Evolutionary conservation across 1,284 basidiomycete genomes (phyloP).

Genomic region (Dichomitus squalens): DNA sequence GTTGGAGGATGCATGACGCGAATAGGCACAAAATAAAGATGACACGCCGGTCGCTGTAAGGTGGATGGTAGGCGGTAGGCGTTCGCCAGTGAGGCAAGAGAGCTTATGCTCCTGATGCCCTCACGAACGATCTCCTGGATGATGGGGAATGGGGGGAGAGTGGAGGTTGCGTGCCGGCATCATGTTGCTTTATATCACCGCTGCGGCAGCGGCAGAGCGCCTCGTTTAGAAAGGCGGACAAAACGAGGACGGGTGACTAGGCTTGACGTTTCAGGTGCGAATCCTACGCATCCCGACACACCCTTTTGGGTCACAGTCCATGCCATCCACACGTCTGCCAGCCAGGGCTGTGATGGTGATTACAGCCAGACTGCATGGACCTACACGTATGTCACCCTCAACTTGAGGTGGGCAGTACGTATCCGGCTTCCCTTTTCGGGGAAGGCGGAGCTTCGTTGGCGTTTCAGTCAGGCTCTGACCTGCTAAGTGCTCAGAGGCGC

Average conservation of each 20-base stretch:
- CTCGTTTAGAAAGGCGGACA: constrained; percentile 16
- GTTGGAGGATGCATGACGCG: not conserved
- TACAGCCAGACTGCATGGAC: not conserved
- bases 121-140: constrained; percentile 15
- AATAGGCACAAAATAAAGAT: constrained; percentile 9
- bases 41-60: constrained; percentile 1
- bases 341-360: not conserved
- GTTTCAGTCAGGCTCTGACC: no score
- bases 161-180: constrained; percentile 3
- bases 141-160: constrained; percentile 11
- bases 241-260: constrained; percentile 19
- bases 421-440: no score
- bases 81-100: constrained; percentile 5
- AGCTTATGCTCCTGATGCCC: constrained; percentile 13
- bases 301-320: constrained; percentile 4
- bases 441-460: no score
- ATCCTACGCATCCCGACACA: not conserved
- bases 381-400: not conserved
- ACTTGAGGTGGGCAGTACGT: no score
- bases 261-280: constrained; percentile 10
- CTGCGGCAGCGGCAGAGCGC: constrained; percentile 3
- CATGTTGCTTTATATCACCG: constrained; percentile 14
- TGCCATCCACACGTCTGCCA: not conserved
- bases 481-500: no score
- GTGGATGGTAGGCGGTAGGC: not conserved